Evolutionary conservation across 345 rosid genomes (phyloP).

Genomic region (Mangifera indica): DNA sequence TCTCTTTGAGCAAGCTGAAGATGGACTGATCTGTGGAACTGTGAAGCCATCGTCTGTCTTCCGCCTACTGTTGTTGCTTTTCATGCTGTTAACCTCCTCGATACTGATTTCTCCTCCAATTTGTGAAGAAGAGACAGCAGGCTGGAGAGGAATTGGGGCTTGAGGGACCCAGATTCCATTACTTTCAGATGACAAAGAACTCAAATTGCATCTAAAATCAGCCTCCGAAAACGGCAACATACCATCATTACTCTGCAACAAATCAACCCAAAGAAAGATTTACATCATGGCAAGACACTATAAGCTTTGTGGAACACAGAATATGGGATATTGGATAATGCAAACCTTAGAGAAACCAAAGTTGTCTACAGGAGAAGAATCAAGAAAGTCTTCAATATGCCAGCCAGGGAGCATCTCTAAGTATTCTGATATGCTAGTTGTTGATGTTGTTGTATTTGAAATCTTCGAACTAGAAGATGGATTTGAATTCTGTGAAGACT

Average conservation of each 20-base stretch:
- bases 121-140: constrained; percentile 40
- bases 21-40: constrained; percentile 66
- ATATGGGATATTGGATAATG: constrained; percentile 1
- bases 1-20: constrained; percentile 45
- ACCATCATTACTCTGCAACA: constrained; percentile 52
- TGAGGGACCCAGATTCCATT: constrained; percentile 73
- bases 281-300: constrained; percentile 19
- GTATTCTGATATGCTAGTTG: constrained; percentile 82
- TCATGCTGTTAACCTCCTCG: constrained; percentile 29
- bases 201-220: constrained; percentile 35
- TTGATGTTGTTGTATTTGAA: no score
- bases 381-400: constrained; percentile 85
- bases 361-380: constrained; percentile 54
- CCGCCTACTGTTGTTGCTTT: constrained; percentile 34
- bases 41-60: constrained; percentile 52
- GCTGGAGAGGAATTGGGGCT: constrained; percentile 38
- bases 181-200: constrained; percentile 44
- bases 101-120: constrained; percentile 23
- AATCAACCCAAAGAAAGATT: constrained; percentile 3
- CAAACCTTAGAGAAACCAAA: constrained; percentile 79
- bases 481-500: constrained; percentile 19
- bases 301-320: not conserved
- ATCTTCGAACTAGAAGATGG: no score
- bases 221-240: constrained; percentile 38
- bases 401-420: constrained; percentile 86